A percentile compares a stretch with the other conserved stretches of the same genome.
phyloP scores from a whole-genome alignment of 352 stramenopile genomes.

The Phytophthora lateralis region DNA sequence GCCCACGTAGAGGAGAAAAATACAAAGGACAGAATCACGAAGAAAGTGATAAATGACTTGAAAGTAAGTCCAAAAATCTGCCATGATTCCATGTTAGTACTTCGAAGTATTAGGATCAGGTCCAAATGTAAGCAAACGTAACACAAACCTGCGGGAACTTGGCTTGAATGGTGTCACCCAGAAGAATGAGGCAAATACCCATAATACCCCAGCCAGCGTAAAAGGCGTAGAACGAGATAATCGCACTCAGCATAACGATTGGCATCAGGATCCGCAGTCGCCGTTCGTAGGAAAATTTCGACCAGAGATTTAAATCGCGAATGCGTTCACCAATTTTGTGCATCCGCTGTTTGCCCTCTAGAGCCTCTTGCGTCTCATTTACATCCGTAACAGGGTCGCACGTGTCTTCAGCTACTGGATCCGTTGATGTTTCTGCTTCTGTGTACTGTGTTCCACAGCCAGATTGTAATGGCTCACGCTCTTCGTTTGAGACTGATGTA shows the following conservation, averaged over 20 bases:
- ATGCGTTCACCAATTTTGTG: conserved; percentile 54
- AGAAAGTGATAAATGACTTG: conserved; percentile 86
- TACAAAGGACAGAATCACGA: conserved; percentile 84
- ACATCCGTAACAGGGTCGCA: conserved; percentile 43
- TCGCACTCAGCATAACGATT: conserved; percentile 74
- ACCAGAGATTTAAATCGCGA: conserved; percentile 73
- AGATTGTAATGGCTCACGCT: conserved; percentile 31
- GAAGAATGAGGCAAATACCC: conserved; percentile 79
- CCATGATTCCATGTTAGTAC: background rate
- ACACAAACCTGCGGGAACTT: conserved; percentile 70
- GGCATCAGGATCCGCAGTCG: conserved; percentile 70
- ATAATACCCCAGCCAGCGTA: conserved; percentile 85
- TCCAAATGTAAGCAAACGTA: background rate
- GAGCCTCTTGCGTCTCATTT: conserved; percentile 64
- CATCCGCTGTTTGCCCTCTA: conserved; percentile 62
- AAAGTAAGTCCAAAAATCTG: conserved; percentile 88
- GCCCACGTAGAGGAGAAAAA: conserved; percentile 90
- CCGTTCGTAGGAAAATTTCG: conserved; percentile 74
- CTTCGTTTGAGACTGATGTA: conserved; percentile 20
- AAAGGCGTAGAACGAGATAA: conserved; percentile 84
- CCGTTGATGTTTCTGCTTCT: background rate
- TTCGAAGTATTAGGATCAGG: background rate
- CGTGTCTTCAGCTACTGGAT: conserved; percentile 12
- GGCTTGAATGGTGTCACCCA: conserved; percentile 80
- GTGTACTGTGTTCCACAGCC: conserved; percentile 19